Conservation (phyloP, 2,329 filamentous ascomycete genomes). For the Aaosphaeria pasadenensis region DNA sequence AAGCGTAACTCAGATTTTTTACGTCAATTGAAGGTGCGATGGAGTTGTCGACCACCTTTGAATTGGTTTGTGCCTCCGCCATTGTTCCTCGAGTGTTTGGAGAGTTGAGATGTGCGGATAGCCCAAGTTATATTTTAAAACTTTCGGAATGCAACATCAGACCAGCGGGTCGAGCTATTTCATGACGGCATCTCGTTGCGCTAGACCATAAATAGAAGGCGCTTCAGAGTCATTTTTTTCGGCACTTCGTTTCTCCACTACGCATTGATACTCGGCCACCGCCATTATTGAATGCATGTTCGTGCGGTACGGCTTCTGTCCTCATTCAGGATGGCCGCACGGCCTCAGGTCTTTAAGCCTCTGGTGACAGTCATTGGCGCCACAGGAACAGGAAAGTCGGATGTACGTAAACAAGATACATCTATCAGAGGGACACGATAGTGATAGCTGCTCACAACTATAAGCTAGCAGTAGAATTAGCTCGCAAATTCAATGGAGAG, state of each 20-base stretch:
- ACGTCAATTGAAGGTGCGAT: conserved; percentile 65
- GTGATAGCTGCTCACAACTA: conserved; percentile 36
- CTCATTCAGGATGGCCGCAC: conserved; percentile 19
- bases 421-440: background rate
- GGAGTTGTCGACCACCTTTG: conserved; percentile 6
- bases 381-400: conserved; percentile 90
- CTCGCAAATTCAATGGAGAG: conserved; percentile 80
- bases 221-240: conserved; percentile 3
- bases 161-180: background rate
- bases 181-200: conserved; percentile 9
- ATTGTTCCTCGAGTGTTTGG: conserved; percentile 8
- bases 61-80: conserved; percentile 12
- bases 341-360: conserved; percentile 42
- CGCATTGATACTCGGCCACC: background rate
- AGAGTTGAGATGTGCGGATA: conserved; percentile 1
- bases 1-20: conserved; percentile 77
- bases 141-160: background rate
- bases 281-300: conserved; percentile 20
- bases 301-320: conserved; percentile 14
- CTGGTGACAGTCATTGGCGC: conserved; percentile 82
- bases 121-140: conserved; percentile 12
- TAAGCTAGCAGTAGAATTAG: conserved; percentile 86
- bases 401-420: conserved; percentile 53
- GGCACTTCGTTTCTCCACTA: conserved; percentile 7
- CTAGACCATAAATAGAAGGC: conserved; percentile 17